Evolutionary conservation across 2,329 filamentous ascomycete genomes (phyloP).

Genomic region (Calonectria montana): DNA sequence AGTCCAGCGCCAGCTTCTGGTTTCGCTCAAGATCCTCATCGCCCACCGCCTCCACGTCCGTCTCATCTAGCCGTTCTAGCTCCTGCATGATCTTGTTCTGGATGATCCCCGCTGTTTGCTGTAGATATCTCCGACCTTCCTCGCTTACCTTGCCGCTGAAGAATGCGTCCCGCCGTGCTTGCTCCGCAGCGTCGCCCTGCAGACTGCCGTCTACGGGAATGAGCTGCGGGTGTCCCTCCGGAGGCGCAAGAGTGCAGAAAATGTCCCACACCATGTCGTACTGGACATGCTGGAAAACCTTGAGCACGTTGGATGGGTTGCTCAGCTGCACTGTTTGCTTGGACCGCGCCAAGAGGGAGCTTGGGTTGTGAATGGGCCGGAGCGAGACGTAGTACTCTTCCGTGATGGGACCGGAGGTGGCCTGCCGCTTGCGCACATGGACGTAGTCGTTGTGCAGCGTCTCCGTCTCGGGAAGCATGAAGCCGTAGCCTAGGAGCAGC

Average conservation of each 20-base stretch:
- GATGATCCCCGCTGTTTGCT: slow-evolving; percentile 54
- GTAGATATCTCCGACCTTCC: slow-evolving; percentile 44
- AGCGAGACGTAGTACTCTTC: slow-evolving; percentile 66
- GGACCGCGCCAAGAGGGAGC: slow-evolving; percentile 59
- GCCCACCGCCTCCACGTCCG: slow-evolving; percentile 57
- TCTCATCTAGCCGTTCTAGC: slow-evolving; percentile 59
- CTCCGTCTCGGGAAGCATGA: slow-evolving; percentile 62
- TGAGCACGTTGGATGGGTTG: slow-evolving; percentile 43
- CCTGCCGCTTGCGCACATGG: slow-evolving; percentile 62
- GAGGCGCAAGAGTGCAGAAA: slow-evolving; percentile 51
- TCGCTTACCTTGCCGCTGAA: slow-evolving; percentile 46
- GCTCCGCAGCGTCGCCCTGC: slow-evolving; percentile 43
- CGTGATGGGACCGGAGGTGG: slow-evolving; percentile 29
- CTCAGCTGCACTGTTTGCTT: slow-evolving; percentile 50
- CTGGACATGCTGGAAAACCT: slow-evolving; percentile 62
- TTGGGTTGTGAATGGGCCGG: slow-evolving; percentile 58
- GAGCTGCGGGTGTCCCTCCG: slow-evolving; percentile 44
- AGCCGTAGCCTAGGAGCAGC: slow-evolving; percentile 73
- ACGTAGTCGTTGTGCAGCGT: slow-evolving; percentile 70
- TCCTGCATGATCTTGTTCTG: slow-evolving; percentile 56
- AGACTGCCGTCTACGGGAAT: slow-evolving; percentile 34
- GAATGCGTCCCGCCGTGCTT: slow-evolving; percentile 40
- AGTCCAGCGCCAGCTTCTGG: slow-evolving; percentile 61
- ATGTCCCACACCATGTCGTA: slow-evolving; percentile 65
- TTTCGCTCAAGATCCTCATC: slow-evolving; percentile 56